These are phyloP conservation scores for Sarocladiaceae sp. DNA, from an alignment of 2,329 filamentous ascomycete genomes.

Conservation along the genomic window DNA sequence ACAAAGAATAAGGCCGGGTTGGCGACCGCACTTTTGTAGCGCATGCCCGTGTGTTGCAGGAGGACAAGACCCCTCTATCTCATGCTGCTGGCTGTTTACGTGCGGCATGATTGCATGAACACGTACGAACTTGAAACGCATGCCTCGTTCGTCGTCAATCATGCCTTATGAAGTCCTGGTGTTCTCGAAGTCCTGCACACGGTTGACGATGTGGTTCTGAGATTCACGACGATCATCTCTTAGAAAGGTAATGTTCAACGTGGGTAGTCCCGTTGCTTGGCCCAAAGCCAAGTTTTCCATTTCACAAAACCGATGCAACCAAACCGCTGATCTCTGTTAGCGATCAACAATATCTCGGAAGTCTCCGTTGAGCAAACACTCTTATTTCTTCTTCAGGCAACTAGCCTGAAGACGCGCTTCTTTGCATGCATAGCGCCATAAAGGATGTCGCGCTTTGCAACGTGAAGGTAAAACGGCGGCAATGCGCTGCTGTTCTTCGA, in stretches of 20 bases:
- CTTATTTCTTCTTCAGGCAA: not conserved
- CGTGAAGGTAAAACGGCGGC: too few species aligned
- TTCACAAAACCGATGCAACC: not conserved
- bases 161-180: not conserved
- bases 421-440: too few species aligned
- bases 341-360: constrained; percentile 4
- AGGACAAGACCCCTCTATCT: too few species aligned
- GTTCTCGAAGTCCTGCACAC: not conserved
- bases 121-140: not conserved
- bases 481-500: too few species aligned
- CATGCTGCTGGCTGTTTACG: not conserved
- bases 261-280: constrained; percentile 10
- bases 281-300: constrained; percentile 8
- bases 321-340: constrained; percentile 1
- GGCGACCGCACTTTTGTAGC: constrained; percentile 6
- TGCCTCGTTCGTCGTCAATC: too few species aligned
- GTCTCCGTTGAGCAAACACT: constrained; percentile 6
- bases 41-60: too few species aligned
- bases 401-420: too few species aligned
- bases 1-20: not conserved
- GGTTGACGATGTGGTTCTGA: not conserved
- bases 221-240: not conserved
- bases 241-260: constrained; percentile 8
- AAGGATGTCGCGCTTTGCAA: too few species aligned
- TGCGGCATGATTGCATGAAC: not conserved